Evolutionary conservation across 2,329 filamentous ascomycete species (phyloP).

Genomic region (Colletotrichum chrysophilum): DNA sequence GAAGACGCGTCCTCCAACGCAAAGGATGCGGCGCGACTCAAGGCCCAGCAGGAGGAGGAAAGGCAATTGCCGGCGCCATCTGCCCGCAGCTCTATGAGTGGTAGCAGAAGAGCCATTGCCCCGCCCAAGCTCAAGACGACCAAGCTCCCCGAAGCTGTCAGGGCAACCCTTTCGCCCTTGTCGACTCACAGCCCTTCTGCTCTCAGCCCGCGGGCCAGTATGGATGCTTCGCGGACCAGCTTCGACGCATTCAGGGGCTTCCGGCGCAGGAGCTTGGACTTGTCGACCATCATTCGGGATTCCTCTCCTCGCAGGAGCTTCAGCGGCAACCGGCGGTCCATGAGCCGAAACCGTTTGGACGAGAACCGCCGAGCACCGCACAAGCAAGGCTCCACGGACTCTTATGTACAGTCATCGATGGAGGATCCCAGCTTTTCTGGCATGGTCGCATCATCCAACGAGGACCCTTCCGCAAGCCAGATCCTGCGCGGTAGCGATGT

Average conservation of each 20-base stretch:
- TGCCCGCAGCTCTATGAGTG: constrained; percentile 22
- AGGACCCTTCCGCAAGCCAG: constrained; percentile 88
- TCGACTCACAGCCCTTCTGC: constrained; percentile 47
- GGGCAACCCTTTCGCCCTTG: constrained; percentile 63
- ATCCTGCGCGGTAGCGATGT: constrained; percentile 88
- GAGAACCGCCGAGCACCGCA: constrained; percentile 53
- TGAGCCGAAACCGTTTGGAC: constrained; percentile 51
- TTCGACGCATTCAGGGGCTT: constrained; percentile 57
- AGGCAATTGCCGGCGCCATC: constrained; percentile 3
- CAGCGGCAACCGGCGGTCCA: constrained; percentile 62
- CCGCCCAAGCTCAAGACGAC: constrained; percentile 39
- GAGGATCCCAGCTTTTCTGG: constrained; percentile 78
- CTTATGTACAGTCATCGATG: constrained; percentile 72
- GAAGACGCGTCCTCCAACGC: constrained; percentile 60
- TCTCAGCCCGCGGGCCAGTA: constrained; percentile 60
- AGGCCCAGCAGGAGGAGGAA: background rate
- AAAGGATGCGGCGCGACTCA: constrained; percentile 2
- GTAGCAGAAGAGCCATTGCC: constrained; percentile 5
- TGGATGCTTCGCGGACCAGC: constrained; percentile 56
- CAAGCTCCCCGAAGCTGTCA: constrained; percentile 61
- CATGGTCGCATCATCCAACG: constrained; percentile 69
- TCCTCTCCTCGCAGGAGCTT: constrained; percentile 63
- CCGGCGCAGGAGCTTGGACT: constrained; percentile 57
- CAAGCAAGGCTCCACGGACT: constrained; percentile 72
- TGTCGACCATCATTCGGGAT: constrained; percentile 47